These are phyloP conservation scores for Turnera subulata DNA, from an alignment of 345 rosid genomes.

Conservation along the genomic window DNA sequence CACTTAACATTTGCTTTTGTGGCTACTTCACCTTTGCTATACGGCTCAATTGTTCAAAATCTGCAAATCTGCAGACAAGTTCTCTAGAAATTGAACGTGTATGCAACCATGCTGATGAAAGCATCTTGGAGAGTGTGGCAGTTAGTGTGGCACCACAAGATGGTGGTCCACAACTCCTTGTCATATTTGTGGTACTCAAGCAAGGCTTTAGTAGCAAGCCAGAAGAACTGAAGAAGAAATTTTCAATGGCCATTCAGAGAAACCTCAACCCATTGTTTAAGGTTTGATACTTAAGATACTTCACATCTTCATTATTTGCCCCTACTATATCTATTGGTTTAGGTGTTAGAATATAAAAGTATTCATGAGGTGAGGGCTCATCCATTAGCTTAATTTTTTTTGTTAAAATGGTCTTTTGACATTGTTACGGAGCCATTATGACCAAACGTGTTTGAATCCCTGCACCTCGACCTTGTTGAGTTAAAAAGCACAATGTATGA, in stretches of 20 bases:
- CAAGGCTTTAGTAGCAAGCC: conserved; percentile 34
- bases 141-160: conserved; percentile 44
- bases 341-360: background rate
- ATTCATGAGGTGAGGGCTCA: too few relatives aligned
- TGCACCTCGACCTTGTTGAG: too few relatives aligned
- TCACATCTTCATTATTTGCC: background rate
- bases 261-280: conserved; percentile 86
- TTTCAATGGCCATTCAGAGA: conserved; percentile 56
- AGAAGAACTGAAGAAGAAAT: conserved; percentile 46
- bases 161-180: conserved; percentile 79
- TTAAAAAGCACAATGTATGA: too few relatives aligned
- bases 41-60: too few relatives aligned
- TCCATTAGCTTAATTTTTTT: too few relatives aligned
- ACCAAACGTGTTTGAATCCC: too few relatives aligned
- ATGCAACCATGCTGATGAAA: conserved; percentile 64
- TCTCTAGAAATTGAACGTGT: conserved; percentile 80
- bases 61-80: conserved; percentile 53
- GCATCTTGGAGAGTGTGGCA: conserved; percentile 73
- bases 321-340: background rate
- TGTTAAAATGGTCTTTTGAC: too few relatives aligned
- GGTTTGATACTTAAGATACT: conserved; percentile 31
- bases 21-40: background rate
- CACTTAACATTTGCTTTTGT: background rate
- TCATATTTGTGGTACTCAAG: conserved; percentile 58
- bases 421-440: too few relatives aligned